phyloP scores from a whole-genome alignment of 1,139 yeast species.

The Lodderomyces beijingensis region DNA sequence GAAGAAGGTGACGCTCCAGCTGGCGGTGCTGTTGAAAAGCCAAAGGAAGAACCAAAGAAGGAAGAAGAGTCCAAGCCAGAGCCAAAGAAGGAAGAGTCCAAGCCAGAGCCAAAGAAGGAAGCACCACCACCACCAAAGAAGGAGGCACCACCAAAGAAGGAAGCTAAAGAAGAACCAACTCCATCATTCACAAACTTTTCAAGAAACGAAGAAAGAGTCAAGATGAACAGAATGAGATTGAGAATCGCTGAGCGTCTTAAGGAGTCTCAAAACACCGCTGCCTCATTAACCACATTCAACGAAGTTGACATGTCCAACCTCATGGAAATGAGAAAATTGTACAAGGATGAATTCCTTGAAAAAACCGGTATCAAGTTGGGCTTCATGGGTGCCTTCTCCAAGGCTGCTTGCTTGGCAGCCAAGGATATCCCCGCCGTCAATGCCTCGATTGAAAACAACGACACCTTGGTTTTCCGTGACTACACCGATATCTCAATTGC shows the following conservation, averaged over 20 bases:
- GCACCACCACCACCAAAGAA: constrained; percentile 43
- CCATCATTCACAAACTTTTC: constrained; percentile 61
- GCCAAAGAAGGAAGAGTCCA: constrained; percentile 21
- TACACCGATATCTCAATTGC: constrained; percentile 95
- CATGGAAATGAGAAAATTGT: constrained; percentile 91
- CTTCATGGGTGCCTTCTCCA: constrained; percentile 97
- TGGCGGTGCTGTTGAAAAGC: constrained; percentile 37
- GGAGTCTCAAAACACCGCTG: constrained; percentile 99
- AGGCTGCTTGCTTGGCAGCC: constrained; percentile 90
- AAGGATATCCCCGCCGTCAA: constrained; percentile 94
- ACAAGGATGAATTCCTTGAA: constrained; percentile 94
- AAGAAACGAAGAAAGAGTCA: constrained; percentile 86
- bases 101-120: constrained; percentile 34
- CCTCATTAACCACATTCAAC: constrained; percentile 95
- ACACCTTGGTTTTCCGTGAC: constrained; percentile 93
- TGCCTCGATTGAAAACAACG: constrained; percentile 90
- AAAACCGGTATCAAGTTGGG: constrained; percentile 94
- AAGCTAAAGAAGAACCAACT: constrained; percentile 23
- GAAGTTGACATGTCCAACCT: constrained; percentile 95
- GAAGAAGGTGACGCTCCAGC: constrained; percentile 87
- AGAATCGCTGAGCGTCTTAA: constrained; percentile 98
- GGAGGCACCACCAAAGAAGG: constrained; percentile 22
- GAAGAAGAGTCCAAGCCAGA: constrained; percentile 10
- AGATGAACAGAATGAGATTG: constrained; percentile 99
- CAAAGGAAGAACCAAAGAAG: constrained; percentile 38